A percentile compares a stretch with the other conserved stretches of the same genome.
Conservation (phyloP, 2,329 filamentous ascomycete species). For the Exserohilum rostratum region DNA sequence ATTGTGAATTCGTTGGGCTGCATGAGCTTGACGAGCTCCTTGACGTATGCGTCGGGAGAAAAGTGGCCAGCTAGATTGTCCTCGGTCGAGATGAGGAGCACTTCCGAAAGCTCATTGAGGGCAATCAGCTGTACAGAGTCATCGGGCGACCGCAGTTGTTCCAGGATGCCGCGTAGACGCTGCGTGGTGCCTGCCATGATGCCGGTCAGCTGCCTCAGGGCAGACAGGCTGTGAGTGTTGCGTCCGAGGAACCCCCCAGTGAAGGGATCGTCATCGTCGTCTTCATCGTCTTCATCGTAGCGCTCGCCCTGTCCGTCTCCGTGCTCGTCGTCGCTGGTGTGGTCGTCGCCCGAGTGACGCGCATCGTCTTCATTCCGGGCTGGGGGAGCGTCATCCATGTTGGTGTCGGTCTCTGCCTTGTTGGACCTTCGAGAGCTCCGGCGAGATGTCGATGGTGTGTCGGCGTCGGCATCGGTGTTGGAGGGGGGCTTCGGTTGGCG, state of each 20-base stretch:
- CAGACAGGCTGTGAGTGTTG: constrained; percentile 67
- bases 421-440: constrained; percentile 41
- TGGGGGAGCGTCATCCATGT: constrained; percentile 72
- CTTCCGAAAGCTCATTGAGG: constrained; percentile 89
- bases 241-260: constrained; percentile 68
- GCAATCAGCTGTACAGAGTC: constrained; percentile 88
- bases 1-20: constrained; percentile 82
- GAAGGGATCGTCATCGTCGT: constrained; percentile 67
- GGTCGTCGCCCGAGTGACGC: constrained; percentile 38
- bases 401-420: constrained; percentile 66
- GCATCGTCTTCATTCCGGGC: constrained; percentile 62
- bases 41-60: constrained; percentile 90
- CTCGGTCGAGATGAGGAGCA: constrained; percentile 92
- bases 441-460: constrained; percentile 39
- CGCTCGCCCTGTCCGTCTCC: not conserved
- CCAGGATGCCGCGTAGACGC: constrained; percentile 69
- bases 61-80: constrained; percentile 96
- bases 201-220: constrained; percentile 83
- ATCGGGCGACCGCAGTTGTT: constrained; percentile 77
- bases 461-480: constrained; percentile 21
- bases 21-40: constrained; percentile 92
- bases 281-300: constrained; percentile 55
- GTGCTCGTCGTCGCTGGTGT: constrained; percentile 57
- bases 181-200: constrained; percentile 84
- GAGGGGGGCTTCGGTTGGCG: constrained; percentile 26